These are phyloP conservation scores for Suillus bovinus DNA, from an alignment of 768 basidiomycete genomes.

Conservation along the genomic window DNA sequence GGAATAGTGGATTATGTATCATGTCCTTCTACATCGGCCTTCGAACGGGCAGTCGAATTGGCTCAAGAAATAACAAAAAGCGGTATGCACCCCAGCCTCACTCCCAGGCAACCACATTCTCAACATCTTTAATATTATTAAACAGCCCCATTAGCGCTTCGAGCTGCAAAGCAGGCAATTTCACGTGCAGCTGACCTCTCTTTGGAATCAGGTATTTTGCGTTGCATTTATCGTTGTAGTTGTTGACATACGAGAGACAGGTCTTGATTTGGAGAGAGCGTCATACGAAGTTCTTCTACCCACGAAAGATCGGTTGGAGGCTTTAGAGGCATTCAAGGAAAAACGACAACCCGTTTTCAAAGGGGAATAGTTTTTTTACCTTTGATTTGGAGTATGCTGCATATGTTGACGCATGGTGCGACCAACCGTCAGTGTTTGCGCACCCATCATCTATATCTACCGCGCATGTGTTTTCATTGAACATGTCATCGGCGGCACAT, in stretches of 20 bases:
- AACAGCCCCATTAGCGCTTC: conserved; percentile 79
- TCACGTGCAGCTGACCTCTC: conserved; percentile 77
- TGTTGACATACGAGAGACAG: conserved; percentile 33
- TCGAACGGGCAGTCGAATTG: conserved; percentile 69
- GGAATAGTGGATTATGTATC: conserved; percentile 85
- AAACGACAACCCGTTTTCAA: conserved; percentile 78
- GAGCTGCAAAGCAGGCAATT: conserved; percentile 87
- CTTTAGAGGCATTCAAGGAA: conserved; percentile 82
- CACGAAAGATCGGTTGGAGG: conserved; percentile 78
- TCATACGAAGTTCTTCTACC: conserved; percentile 80
- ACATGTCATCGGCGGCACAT: background rate
- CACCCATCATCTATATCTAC: background rate
- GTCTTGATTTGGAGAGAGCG: conserved; percentile 90
- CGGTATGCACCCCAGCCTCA: conserved; percentile 41
- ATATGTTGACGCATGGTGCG: background rate
- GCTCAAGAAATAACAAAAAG: conserved; percentile 66
- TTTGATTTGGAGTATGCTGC: conserved; percentile 1
- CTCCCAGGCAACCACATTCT: background rate
- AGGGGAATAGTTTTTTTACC: conserved; percentile 57
- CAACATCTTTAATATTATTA: background rate
- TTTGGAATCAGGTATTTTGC: conserved; percentile 64
- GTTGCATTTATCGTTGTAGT: background rate
- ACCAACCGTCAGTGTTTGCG: background rate
- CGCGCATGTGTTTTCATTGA: background rate
- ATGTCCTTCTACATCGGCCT: conserved; percentile 54